Conservation (phyloP, 352 stramenopile species). For the Pythium guiyangense region DNA sequence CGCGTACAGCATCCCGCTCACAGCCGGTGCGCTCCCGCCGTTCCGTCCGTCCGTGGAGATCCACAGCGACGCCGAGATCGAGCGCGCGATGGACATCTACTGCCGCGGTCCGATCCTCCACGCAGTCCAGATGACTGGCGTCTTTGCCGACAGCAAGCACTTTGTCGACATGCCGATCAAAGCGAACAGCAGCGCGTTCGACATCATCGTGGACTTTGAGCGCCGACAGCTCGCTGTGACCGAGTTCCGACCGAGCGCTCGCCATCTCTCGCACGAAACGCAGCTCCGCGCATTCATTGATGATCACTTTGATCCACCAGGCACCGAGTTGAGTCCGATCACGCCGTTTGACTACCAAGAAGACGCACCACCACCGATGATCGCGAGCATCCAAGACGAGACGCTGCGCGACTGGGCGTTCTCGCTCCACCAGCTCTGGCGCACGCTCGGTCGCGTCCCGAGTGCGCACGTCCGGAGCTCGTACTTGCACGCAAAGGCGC, state of each 20-base stretch:
- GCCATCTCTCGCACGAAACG: slow-evolving; percentile 20
- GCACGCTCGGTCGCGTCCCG: slow-evolving; percentile 53
- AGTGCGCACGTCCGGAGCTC: slow-evolving; percentile 50
- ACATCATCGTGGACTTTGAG: slow-evolving; percentile 72
- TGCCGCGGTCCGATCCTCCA: slow-evolving; percentile 62
- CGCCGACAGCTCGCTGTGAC: slow-evolving; percentile 46
- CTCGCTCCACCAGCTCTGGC: slow-evolving; percentile 72
- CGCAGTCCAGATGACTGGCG: slow-evolving; percentile 57
- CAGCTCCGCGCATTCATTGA: slow-evolving; percentile 64
- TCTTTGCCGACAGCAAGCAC: slow-evolving; percentile 90
- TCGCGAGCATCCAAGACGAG: slow-evolving; percentile 45
- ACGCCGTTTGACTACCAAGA: slow-evolving; percentile 69
- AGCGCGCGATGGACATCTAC: slow-evolving; percentile 74
- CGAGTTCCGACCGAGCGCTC: slow-evolving; percentile 25
- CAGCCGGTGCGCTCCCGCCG: background rate
- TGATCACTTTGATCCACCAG: slow-evolving; percentile 77
- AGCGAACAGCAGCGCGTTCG: slow-evolving; percentile 57
- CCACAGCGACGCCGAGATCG: slow-evolving; percentile 34
- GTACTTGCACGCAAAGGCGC: slow-evolving; percentile 41
- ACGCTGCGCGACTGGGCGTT: slow-evolving; percentile 62
- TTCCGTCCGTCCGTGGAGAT: slow-evolving; percentile 16
- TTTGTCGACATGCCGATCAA: slow-evolving; percentile 94
- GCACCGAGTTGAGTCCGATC: slow-evolving; percentile 68
- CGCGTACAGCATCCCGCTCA: background rate
- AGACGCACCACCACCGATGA: slow-evolving; percentile 44